phyloP scores from a whole-genome alignment of 768 basidiomycete genomes.

The Dacryopinax spathularia region DNA sequence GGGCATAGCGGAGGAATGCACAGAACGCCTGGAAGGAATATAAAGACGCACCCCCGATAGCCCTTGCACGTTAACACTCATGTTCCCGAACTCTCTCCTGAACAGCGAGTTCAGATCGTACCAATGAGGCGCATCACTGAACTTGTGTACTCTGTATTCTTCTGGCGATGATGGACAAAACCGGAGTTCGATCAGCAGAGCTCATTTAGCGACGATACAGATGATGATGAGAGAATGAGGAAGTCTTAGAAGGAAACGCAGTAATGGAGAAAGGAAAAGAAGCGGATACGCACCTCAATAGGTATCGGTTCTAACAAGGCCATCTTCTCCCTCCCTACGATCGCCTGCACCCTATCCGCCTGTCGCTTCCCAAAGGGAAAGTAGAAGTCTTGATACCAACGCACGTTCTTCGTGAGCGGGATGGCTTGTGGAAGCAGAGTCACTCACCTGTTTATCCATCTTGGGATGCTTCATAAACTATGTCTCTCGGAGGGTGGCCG shows the following conservation, averaged over 20 bases:
- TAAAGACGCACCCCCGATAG: constrained; percentile 51
- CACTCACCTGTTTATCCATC: constrained; percentile 43
- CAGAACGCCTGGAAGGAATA: background rate
- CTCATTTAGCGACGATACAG: background rate
- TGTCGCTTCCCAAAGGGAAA: constrained; percentile 61
- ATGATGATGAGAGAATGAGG: too few species aligned
- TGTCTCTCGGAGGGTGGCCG: constrained; percentile 64
- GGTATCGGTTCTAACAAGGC: constrained; percentile 77
- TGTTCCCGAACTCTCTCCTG: constrained; percentile 64
- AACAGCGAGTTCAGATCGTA: constrained; percentile 88
- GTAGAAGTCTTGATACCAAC: constrained; percentile 74
- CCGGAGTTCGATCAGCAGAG: constrained; percentile 35
- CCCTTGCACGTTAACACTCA: constrained; percentile 87
- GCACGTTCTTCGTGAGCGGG: background rate
- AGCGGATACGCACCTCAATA: constrained; percentile 54
- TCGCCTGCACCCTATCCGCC: constrained; percentile 42
- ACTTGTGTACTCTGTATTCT: constrained; percentile 43
- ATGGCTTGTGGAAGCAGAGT: background rate
- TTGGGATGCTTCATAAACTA: constrained; percentile 66
- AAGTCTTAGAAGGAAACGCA: too few species aligned
- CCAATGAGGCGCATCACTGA: constrained; percentile 71
- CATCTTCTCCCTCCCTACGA: constrained; percentile 38
- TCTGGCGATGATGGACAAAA: constrained; percentile 68
- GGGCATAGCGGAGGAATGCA: too few species aligned
- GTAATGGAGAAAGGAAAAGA: too few species aligned